Evolutionary conservation across 345 rosid species (phyloP).

Genomic region (Eutrema japonicum): DNA sequence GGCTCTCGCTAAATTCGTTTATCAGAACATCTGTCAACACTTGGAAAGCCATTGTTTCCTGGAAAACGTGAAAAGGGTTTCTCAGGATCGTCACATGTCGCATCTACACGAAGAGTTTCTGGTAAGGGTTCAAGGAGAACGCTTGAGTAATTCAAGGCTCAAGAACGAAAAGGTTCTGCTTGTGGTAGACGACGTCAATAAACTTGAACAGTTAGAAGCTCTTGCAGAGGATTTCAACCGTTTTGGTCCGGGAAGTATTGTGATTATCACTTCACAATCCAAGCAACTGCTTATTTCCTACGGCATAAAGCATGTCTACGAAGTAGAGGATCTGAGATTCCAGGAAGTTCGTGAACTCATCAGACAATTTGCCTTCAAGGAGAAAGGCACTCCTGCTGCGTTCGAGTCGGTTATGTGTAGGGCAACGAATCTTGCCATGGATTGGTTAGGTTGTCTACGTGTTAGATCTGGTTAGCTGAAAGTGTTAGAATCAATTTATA

Average conservation of each 20-base stretch:
- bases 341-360: conserved; percentile 19
- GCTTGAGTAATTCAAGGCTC: not conserved
- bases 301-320: conserved; percentile 23
- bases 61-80: conserved; percentile 18
- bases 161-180: conserved; percentile 36
- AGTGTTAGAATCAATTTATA: not conserved
- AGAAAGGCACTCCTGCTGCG: conserved; percentile 22
- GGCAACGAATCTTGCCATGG: conserved; percentile 5
- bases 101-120: conserved; percentile 28
- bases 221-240: conserved; percentile 32
- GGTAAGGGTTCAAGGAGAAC: not conserved
- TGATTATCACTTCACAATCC: conserved; percentile 40
- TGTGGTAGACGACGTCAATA: conserved; percentile 29
- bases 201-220: conserved; percentile 29
- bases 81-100: conserved; percentile 5
- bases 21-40: conserved; percentile 11
- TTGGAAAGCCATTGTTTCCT: conserved; percentile 35
- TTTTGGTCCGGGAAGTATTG: conserved; percentile 40
- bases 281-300: conserved; percentile 18
- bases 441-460: conserved; percentile 25
- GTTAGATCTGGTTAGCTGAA: conserved; percentile 9
- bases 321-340: conserved; percentile 25
- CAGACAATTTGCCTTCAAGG: conserved; percentile 24
- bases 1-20: conserved; percentile 29
- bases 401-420: conserved; percentile 1